Evolutionary conservation across 176 grass and related monocot genomes (phyloP), one percentile per base, ranked within the genome.

Genomic region (Neostapfia colusana): DNA sequence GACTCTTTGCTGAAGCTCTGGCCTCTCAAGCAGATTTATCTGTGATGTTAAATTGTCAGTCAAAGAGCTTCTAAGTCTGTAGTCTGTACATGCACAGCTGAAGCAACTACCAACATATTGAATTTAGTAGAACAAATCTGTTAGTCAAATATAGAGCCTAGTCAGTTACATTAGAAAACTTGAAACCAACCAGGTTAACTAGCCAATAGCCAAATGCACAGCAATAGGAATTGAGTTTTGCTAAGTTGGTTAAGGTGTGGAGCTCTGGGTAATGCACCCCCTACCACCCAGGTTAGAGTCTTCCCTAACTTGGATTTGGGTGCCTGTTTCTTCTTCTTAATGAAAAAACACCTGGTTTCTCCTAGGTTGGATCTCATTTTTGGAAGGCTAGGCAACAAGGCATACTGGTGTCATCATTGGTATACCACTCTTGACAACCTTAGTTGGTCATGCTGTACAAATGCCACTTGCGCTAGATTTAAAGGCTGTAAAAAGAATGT

Each of bases 1-100:
- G 42, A 98, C 89, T 77, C 91, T 90, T 84, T 92, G 91, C 59
- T 92, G 95, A 84, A 98, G 95, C 64, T 98, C 95, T 6, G 82
- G 44, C 78, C 78, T 98, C 67, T 98, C 95, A 63, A 98, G 85
- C 65, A 98, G 80, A 84, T 66, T 98, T 90, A 93, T 98, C 95
- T 98, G 91, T 69, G 63, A 89, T 72, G 39, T 78, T 67, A 66
- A 57, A 82, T 50, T 73, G 44, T 62, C 20, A 25, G 54, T 54
- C 11, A 67, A 76, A 84, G 24, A 8, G 50, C 67, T 46, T 54
- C 55, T 55, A 74, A 69, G 46, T 24, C 57, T 78, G 54, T 42
- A 43, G n/a, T n/a, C 31, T 31, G 31, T 31, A 31, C 31, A 31
- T 31, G 31, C 31, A 31, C 3, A 3, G 31, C 31, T 31, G 31